A percentile compares a stretch with the other conserved stretches of the same genome.
Evolutionary conservation across 495 filamentous ascomycete genomes (phyloP).

Genomic region (Corynascus novoguineensis): DNA sequence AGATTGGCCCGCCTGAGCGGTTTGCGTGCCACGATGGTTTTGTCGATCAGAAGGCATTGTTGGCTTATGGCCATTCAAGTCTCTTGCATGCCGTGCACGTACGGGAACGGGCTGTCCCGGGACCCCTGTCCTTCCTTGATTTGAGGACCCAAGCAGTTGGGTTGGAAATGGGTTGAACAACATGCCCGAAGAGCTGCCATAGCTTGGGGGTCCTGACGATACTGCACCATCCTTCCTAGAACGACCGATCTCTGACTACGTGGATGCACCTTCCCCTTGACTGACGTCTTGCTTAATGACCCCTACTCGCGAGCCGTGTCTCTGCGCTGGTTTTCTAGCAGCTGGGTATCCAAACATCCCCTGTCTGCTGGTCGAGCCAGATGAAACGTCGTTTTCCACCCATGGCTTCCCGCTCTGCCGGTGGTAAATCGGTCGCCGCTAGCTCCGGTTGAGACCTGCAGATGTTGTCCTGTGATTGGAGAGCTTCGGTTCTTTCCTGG

Average conservation of each 20-base stretch:
- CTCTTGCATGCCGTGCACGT: no score
- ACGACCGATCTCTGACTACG: slow-evolving; percentile 18
- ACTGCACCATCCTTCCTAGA: slow-evolving; percentile 22
- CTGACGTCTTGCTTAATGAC: background rate
- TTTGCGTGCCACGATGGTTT: slow-evolving; percentile 35
- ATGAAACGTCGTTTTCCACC: slow-evolving; percentile 8
- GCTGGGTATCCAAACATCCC: slow-evolving; percentile 11
- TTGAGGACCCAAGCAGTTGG: no score
- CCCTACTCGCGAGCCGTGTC: background rate
- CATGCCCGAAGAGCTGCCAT: slow-evolving; percentile 13
- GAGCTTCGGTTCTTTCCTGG: slow-evolving; percentile 9
- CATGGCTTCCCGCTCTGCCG: slow-evolving; percentile 9
- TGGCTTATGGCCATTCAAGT: slow-evolving; percentile 22
- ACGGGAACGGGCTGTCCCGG: slow-evolving; percentile 12
- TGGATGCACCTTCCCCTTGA: slow-evolving; percentile 5
- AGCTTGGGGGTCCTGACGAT: background rate
- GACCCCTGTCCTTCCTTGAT: slow-evolving; percentile 20
- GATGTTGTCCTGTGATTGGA: slow-evolving; percentile 24
- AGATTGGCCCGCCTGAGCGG: slow-evolving; percentile 28
- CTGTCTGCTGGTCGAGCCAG: slow-evolving; percentile 17
- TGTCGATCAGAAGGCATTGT: slow-evolving; percentile 32
- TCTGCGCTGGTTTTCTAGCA: background rate
- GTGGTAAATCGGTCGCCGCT: slow-evolving; percentile 16
- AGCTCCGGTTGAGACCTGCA: slow-evolving; percentile 23
- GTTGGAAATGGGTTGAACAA: slow-evolving; percentile 19